Conservation (phyloP, 192 early-diverging fungal species). For the Entomortierella lignicola region DNA sequence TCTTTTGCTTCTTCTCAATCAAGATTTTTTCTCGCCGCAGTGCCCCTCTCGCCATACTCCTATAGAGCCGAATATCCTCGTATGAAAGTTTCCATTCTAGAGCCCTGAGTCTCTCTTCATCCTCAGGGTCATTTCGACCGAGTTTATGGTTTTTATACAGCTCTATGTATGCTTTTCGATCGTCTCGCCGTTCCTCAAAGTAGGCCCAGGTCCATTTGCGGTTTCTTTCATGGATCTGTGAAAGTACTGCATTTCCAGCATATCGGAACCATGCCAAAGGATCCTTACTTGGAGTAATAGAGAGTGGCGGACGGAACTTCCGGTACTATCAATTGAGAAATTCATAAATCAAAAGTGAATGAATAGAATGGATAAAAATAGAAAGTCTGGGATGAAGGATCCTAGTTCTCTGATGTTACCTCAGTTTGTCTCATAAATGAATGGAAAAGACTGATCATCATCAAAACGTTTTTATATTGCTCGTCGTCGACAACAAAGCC, state of each 20-base stretch:
- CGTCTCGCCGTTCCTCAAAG: constrained; percentile 82
- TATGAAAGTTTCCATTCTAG: constrained; percentile 85
- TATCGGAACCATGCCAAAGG: constrained; percentile 87
- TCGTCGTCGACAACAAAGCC: constrained; percentile 91
- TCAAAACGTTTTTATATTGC: constrained; percentile 86
- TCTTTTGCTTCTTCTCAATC: constrained; percentile 58
- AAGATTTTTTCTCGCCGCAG: constrained; percentile 79
- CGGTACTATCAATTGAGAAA: constrained; percentile 68
- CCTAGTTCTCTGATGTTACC: constrained; percentile 36
- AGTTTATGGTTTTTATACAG: constrained; percentile 75
- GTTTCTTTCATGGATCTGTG: constrained; percentile 90
- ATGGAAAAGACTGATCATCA: constrained; percentile 87
- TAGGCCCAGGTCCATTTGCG: constrained; percentile 87
- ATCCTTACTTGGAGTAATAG: constrained; percentile 83
- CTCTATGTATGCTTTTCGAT: constrained; percentile 81
- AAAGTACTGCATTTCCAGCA: constrained; percentile 79
- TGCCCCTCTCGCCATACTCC: constrained; percentile 77
- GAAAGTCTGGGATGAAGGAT: not conserved
- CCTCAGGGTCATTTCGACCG: constrained; percentile 58
- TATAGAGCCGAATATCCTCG: constrained; percentile 91
- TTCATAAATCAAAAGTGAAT: not conserved
- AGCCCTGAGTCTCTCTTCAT: constrained; percentile 65
- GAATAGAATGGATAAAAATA: not conserved
- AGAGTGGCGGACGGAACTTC: constrained; percentile 85
- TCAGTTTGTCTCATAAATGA: constrained; percentile 80